These are phyloP conservation scores for Trapa bicornis DNA, from an alignment of 345 rosid species.

Conservation along the genomic window DNA sequence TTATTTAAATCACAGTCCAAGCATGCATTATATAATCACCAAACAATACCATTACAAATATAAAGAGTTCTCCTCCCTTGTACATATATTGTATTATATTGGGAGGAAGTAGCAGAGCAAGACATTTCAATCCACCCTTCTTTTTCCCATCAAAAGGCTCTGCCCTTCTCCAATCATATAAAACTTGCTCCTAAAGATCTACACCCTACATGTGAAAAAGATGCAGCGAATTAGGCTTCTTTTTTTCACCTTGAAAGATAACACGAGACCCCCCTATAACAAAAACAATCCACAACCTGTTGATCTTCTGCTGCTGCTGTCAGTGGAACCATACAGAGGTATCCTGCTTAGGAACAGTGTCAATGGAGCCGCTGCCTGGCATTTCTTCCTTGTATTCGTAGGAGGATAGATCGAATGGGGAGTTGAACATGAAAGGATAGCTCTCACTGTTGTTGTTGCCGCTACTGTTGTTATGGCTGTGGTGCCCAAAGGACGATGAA, in stretches of 20 bases:
- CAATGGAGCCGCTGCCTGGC: slow-evolving; percentile 17
- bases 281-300: neutral
- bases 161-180: neutral
- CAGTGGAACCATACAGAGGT: slow-evolving; percentile 57
- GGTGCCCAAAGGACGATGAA: too few relatives aligned
- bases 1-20: slow-evolving; percentile 29
- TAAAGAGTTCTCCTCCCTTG: neutral
- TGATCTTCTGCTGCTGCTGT: neutral
- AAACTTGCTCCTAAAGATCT: neutral
- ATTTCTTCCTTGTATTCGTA: slow-evolving; percentile 69
- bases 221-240: neutral
- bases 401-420: slow-evolving; percentile 51
- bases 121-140: neutral
- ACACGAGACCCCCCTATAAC: neutral
- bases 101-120: slow-evolving; percentile 4
- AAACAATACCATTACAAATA: slow-evolving; percentile 3
- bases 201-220: slow-evolving; percentile 1
- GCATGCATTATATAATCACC: neutral
- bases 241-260: neutral
- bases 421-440: slow-evolving; percentile 33
- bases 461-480: slow-evolving; percentile 17
- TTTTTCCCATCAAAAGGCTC: slow-evolving; percentile 3
- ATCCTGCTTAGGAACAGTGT: slow-evolving; percentile 53
- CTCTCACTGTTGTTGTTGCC: slow-evolving; percentile 5
- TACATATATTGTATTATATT: neutral